phyloP scores from a whole-genome alignment of 257 asterid species.

The Echites panduratus region DNA sequence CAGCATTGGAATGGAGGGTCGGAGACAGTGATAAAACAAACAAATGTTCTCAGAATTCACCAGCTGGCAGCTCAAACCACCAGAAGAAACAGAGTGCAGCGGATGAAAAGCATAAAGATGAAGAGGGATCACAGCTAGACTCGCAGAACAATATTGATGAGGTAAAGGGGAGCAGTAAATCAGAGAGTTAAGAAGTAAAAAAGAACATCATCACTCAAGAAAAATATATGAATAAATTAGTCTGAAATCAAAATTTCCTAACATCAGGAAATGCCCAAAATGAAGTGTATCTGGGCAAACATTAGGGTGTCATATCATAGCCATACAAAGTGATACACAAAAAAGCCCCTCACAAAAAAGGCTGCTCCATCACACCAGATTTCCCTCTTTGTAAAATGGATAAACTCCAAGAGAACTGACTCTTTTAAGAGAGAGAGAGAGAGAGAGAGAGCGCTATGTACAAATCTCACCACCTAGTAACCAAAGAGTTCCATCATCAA shows the following conservation, averaged over 20 bases:
- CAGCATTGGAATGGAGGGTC: background rate
- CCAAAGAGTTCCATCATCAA: slow-evolving; percentile 29
- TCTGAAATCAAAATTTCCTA: slow-evolving; percentile 41
- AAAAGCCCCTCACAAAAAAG: slow-evolving; percentile 18
- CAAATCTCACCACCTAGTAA: slow-evolving; percentile 41
- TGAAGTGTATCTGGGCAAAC: slow-evolving; percentile 21
- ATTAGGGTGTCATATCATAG: slow-evolving; percentile 19
- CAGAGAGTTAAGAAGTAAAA: background rate
- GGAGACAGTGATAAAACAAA: background rate
- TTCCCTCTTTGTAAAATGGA: slow-evolving; percentile 13
- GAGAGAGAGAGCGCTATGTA: slow-evolving; percentile 22
- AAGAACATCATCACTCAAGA: background rate
- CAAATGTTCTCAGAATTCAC: background rate
- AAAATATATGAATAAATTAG: slow-evolving; percentile 23
- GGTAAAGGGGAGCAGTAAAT: background rate
- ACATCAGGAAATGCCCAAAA: slow-evolving; percentile 29
- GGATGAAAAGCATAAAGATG: too few relatives aligned
- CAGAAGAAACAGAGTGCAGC: too few relatives aligned
- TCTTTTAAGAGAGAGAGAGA: too few relatives aligned
- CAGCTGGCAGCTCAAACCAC: background rate
- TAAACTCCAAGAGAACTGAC: slow-evolving; percentile 10
- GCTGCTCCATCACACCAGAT: slow-evolving; percentile 8
- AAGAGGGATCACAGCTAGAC: background rate
- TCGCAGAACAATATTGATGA: background rate
- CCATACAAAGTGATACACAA: slow-evolving; percentile 18